These are phyloP conservation scores for Naganishia vaughanmartiniae DNA, from an alignment of 768 basidiomycete species.

Conservation along the genomic window DNA sequence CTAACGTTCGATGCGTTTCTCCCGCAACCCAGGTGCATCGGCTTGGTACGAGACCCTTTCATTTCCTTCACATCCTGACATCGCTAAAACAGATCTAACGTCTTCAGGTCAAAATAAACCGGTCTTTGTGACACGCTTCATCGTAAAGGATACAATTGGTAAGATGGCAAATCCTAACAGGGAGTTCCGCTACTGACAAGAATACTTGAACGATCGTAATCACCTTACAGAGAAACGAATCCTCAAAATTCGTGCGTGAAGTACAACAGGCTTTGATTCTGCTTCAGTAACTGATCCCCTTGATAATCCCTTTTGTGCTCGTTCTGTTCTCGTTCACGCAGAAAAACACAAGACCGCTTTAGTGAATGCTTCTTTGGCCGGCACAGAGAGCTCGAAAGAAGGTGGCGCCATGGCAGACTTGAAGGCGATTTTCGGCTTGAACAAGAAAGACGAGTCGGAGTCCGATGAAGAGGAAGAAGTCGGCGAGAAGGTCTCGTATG, in stretches of 20 bases:
- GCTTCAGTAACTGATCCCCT: background rate
- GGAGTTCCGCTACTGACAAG: background rate
- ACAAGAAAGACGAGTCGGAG: constrained; percentile 39
- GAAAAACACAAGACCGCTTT: constrained; percentile 50
- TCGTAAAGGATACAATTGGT: constrained; percentile 49
- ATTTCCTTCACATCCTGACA: no score
- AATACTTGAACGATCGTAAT: background rate
- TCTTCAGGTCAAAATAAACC: constrained; percentile 48
- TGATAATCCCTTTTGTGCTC: background rate
- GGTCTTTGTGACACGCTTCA: constrained; percentile 50
- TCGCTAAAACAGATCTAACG: background rate
- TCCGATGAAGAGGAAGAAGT: constrained; percentile 21
- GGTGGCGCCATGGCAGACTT: constrained; percentile 48
- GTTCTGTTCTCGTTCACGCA: constrained; percentile 11
- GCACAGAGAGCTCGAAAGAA: constrained; percentile 37
- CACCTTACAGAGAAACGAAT: constrained; percentile 40
- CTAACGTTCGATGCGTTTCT: background rate
- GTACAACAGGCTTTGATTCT: background rate
- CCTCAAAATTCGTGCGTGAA: constrained; percentile 48
- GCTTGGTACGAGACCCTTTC: background rate
- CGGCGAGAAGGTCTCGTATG: constrained; percentile 11
- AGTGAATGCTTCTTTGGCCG: constrained; percentile 48
- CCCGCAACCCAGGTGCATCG: background rate
- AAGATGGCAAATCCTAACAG: background rate
- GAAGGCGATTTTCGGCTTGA: constrained; percentile 50